Conservation (phyloP, 345 rosid genomes). For the Hibiscus tridactylites region DNA sequence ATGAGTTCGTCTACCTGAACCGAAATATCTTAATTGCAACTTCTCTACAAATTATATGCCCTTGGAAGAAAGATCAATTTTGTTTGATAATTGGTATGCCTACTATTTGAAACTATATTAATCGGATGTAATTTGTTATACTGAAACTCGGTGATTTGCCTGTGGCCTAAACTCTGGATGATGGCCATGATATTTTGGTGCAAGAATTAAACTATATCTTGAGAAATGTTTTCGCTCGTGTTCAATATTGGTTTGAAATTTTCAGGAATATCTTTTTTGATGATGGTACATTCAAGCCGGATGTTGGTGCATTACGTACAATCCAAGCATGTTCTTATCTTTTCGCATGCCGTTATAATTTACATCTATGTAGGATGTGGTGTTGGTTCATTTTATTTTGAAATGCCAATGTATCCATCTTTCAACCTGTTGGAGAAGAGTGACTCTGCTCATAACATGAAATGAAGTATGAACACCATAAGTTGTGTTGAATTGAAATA, state of each 20-base stretch:
- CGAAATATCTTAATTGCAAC: not conserved
- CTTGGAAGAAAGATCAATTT: no score
- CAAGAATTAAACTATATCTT: not conserved
- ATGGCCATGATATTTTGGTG: not conserved
- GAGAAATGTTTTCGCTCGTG: not conserved
- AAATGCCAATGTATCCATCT: not conserved
- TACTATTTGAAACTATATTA: not conserved
- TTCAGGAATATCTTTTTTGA: constrained; percentile 87
- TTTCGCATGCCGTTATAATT: constrained; percentile 4
- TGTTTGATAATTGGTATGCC: not conserved
- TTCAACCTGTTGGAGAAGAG: not conserved
- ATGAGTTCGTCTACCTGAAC: no score
- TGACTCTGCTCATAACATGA: not conserved
- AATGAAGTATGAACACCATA: not conserved
- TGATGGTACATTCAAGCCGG: constrained; percentile 63
- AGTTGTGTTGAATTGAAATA: not conserved
- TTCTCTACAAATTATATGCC: not conserved
- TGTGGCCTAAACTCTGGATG: not conserved
- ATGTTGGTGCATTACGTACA: constrained; percentile 39
- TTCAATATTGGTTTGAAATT: constrained; percentile 1
- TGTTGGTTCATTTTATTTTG: not conserved
- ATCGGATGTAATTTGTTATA: not conserved
- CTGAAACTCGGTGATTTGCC: not conserved
- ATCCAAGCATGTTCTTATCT: constrained; percentile 56
- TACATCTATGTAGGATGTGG: not conserved